phyloP scores from a whole-genome alignment of 768 basidiomycete genomes.

The Ramaria sp. region DNA sequence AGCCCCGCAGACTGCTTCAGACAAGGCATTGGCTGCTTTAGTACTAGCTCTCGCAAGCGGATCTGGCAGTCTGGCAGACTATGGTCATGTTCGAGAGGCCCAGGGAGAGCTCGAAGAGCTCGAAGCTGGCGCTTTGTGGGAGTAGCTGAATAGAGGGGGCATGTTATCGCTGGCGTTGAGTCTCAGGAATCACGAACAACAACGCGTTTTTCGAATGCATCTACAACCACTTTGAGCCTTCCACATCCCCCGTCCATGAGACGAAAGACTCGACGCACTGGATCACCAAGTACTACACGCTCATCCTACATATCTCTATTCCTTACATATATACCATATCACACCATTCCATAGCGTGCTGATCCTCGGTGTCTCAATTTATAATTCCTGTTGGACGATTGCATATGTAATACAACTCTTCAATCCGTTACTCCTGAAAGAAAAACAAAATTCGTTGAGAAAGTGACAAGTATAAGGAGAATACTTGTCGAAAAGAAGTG shows the following conservation, averaged over 20 bases:
- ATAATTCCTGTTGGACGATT: no score
- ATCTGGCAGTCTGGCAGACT: slow-evolving; percentile 49
- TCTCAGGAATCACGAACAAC: no score
- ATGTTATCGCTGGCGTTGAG: not conserved
- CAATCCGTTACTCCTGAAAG: no score
- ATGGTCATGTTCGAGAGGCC: slow-evolving; percentile 32
- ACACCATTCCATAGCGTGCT: not conserved
- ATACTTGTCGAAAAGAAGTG: no score
- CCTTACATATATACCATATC: not conserved
- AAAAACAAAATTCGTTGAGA: no score
- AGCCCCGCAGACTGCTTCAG: slow-evolving; percentile 13
- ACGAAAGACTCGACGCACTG: not conserved
- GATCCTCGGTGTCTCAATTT: no score
- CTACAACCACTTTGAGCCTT: no score
- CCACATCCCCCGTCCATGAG: no score
- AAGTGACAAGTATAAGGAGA: no score
- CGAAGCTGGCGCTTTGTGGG: slow-evolving; percentile 53
- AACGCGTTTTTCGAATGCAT: no score
- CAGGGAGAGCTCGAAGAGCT: slow-evolving; percentile 31
- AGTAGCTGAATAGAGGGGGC: slow-evolving; percentile 16
- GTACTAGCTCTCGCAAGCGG: slow-evolving; percentile 54
- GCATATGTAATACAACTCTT: no score
- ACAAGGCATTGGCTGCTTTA: slow-evolving; percentile 51
- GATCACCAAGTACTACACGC: not conserved
- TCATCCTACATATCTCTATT: not conserved